Conservation (phyloP, 257 asterid genomes). For the Lycium ferocissimum region DNA sequence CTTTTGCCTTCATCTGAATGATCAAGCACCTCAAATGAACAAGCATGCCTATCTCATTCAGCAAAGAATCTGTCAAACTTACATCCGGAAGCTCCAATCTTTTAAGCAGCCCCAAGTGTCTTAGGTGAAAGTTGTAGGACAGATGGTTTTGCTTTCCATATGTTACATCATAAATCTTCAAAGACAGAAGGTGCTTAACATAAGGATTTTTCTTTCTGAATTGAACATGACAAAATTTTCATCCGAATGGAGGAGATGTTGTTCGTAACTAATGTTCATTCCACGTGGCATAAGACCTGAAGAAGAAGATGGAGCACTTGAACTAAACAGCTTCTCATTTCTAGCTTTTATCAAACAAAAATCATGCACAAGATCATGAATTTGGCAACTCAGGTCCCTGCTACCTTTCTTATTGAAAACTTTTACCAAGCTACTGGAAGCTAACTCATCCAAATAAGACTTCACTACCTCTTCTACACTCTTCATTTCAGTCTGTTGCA, state of each 20-base stretch:
- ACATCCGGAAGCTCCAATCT: background rate
- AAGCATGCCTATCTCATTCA: slow-evolving; percentile 11
- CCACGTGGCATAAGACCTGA: background rate
- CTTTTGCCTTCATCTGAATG: background rate
- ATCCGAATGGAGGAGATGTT: too few species aligned
- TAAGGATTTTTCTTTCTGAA: background rate
- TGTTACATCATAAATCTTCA: background rate
- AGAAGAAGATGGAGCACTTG: background rate
- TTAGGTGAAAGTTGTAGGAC: background rate
- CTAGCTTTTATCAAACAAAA: slow-evolving; percentile 34
- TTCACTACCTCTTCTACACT: too few species aligned
- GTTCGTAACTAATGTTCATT: background rate
- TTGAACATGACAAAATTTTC: background rate
- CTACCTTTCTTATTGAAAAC: too few species aligned
- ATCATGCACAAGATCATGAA: slow-evolving; percentile 41
- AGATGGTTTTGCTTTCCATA: too few species aligned
- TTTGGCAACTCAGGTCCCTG: background rate
- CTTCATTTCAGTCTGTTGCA: slow-evolving; percentile 26
- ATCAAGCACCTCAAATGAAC: slow-evolving; percentile 18
- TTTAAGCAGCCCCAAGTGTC: slow-evolving; percentile 32
- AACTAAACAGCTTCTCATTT: background rate
- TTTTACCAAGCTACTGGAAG: slow-evolving; percentile 37
- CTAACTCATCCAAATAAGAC: slow-evolving; percentile 36
- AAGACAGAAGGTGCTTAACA: slow-evolving; percentile 24
- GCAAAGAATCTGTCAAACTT: background rate